Evolutionary conservation across 2,329 filamentous ascomycete genomes (phyloP).

Genomic region (Verticillium nubilum): DNA sequence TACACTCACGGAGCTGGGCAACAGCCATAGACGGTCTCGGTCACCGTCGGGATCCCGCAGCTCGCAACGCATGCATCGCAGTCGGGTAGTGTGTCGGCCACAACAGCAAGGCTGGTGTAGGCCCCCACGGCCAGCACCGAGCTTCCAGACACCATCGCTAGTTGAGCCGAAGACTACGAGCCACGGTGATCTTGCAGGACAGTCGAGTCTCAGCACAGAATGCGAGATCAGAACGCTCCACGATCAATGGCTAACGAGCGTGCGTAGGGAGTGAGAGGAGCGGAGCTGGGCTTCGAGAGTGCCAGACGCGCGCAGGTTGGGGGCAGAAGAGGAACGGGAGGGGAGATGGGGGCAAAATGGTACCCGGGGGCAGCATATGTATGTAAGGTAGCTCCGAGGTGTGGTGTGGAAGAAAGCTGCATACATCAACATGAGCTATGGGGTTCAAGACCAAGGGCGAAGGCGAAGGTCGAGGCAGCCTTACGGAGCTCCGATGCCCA

Average conservation of each 20-base stretch:
- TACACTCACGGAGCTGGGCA: background rate
- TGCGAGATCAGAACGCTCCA: background rate
- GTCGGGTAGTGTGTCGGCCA: background rate
- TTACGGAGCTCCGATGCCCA: background rate
- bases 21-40: background rate
- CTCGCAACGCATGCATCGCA: background rate
- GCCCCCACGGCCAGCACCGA: background rate
- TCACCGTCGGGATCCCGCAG: background rate
- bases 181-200: background rate
- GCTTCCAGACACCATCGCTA: background rate
- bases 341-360: background rate
- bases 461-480: background rate
- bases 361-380: conserved; percentile 1
- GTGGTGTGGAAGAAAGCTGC: background rate
- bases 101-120: background rate
- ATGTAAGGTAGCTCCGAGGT: background rate
- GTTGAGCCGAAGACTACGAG: background rate
- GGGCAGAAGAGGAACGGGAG: background rate
- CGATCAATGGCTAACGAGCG: background rate
- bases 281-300: background rate
- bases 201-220: background rate
- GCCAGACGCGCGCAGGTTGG: background rate
- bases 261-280: background rate
- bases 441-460: background rate
- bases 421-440: background rate